A percentile compares a stretch with the other conserved stretches of the same genome.
These are phyloP conservation scores for Colletotrichum falcatum DNA, from an alignment of 2,329 filamentous ascomycete species.

Conservation along the genomic window DNA sequence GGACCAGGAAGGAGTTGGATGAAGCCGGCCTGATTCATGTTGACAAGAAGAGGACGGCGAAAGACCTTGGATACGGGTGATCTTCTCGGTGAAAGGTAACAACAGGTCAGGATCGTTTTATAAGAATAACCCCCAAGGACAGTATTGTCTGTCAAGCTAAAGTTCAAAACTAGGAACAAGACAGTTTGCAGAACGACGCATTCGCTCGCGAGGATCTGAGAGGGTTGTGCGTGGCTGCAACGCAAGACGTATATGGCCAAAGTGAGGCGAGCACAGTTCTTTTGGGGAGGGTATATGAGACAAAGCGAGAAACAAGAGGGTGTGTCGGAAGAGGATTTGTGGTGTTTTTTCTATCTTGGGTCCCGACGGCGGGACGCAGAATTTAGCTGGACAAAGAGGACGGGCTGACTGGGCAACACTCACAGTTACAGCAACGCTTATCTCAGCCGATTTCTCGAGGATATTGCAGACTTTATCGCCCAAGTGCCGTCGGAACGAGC, in stretches of 20 bases:
- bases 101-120: conserved; percentile 15
- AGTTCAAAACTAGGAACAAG: neutral
- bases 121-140: neutral
- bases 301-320: conserved; percentile 26
- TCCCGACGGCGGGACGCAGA: conserved; percentile 5
- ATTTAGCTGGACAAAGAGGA: neutral
- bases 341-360: conserved; percentile 25
- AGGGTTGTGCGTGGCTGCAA: neutral
- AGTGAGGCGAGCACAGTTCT: conserved; percentile 35
- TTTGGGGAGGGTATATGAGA: conserved; percentile 28
- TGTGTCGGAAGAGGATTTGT: conserved; percentile 13
- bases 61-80: neutral
- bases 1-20: conserved; percentile 8
- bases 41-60: conserved; percentile 1
- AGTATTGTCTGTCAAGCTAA: conserved; percentile 1
- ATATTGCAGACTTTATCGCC: neutral
- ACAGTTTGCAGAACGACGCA: conserved; percentile 1
- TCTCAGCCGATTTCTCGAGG: neutral
- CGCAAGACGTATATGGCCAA: conserved; percentile 16
- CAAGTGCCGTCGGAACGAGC: neutral
- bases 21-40: conserved; percentile 25
- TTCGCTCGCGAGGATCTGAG: neutral
- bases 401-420: conserved; percentile 7
- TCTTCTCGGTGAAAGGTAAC: neutral
- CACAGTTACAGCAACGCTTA: conserved; percentile 22